Base-by-base conservation (phyloP, 163 green algal species). In the Trebouxia gelatinosa region DNA sequence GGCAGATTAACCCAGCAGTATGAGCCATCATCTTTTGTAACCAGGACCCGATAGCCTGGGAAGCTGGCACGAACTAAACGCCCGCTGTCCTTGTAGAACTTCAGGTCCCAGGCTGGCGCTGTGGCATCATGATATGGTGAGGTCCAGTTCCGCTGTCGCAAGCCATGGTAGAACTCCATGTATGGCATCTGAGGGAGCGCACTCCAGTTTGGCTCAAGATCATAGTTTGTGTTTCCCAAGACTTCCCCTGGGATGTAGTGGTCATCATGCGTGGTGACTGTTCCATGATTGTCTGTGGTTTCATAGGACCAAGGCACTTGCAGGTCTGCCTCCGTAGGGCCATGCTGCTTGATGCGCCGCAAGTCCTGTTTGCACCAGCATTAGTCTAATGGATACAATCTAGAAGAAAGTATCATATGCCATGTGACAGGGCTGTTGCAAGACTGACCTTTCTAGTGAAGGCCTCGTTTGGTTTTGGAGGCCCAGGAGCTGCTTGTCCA, bases 61-160 rank as follows among this genome's bases (percentile, higher is more conserved):
- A 21, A 94, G 7, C 51, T 83, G 4, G 84, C 81, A n/a, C 75
- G 72, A 74, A 93, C 51, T 46, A 91, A 81, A 32, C 89, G 82
- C 21, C 89, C 87, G 61, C 80, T 83, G 78, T 92, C 90, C 64
- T 85, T 67, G 77, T 84, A 94, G 51, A 94, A 88, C 28, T 88
- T 57, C n/a, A 78, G 32, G 16, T 87, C 70, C 90, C 90, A 94
- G 28, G 77, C 74, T 40, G 81, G 75, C 13, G 87, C 83, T n/a
- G 81, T 28, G 7, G 85, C 71, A 29, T 91, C 70, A 79, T 89
- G 92, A 9, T 86, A 81, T 40, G 78, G 7, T 65, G 62, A 86
- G 0, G 91, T 96, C 93, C 93, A 98, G 83, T 98, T 98, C 32
- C 93, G 89, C 78, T 92, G 77, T 11, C 85, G 86, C 65, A 98